Evolutionary conservation across 1,139 yeast species (phyloP).

Genomic region (Ogataea hybrid): DNA sequence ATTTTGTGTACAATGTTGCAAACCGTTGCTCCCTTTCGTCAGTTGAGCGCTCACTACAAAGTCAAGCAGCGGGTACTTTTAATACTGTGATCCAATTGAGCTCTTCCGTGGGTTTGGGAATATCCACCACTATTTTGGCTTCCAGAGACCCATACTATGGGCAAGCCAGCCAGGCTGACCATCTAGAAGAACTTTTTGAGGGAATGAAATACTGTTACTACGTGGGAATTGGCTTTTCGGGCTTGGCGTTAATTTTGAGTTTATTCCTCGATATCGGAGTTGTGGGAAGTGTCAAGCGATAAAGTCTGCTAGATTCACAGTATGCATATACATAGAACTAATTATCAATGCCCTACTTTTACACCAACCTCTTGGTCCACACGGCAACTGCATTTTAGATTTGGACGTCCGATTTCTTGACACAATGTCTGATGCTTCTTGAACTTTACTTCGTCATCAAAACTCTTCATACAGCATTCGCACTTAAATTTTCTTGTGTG

Average conservation of each 20-base stretch:
- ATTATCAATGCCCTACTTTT: not conserved
- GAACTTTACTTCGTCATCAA: slow-evolving; percentile 43
- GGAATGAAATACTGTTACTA: slow-evolving; percentile 40
- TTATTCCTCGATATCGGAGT: slow-evolving; percentile 38
- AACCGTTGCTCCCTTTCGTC: slow-evolving; percentile 41
- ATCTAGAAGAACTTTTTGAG: slow-evolving; percentile 29
- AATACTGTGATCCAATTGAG: slow-evolving; percentile 41
- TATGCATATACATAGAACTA: not conserved
- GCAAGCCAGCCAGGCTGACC: slow-evolving; percentile 24
- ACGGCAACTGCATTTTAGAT: slow-evolving; percentile 6
- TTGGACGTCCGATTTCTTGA: slow-evolving; percentile 5
- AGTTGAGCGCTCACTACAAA: slow-evolving; percentile 37
- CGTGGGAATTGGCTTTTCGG: slow-evolving; percentile 39
- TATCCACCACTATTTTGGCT: slow-evolving; percentile 37
- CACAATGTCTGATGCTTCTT: slow-evolving; percentile 40
- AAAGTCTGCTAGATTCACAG: not conserved
- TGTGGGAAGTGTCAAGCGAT: slow-evolving; percentile 22
- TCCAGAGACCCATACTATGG: slow-evolving; percentile 34
- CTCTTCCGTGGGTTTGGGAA: slow-evolving; percentile 40
- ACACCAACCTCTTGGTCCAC: slow-evolving; percentile 2
- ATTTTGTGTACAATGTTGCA: slow-evolving; percentile 41
- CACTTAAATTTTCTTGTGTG: slow-evolving; percentile 56
- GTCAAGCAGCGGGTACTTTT: slow-evolving; percentile 46
- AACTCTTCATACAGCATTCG: slow-evolving; percentile 48
- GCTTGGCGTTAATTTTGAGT: slow-evolving; percentile 32